phyloP scores from a whole-genome alignment of 306 rosid species.

The Cicer yamashitae region DNA sequence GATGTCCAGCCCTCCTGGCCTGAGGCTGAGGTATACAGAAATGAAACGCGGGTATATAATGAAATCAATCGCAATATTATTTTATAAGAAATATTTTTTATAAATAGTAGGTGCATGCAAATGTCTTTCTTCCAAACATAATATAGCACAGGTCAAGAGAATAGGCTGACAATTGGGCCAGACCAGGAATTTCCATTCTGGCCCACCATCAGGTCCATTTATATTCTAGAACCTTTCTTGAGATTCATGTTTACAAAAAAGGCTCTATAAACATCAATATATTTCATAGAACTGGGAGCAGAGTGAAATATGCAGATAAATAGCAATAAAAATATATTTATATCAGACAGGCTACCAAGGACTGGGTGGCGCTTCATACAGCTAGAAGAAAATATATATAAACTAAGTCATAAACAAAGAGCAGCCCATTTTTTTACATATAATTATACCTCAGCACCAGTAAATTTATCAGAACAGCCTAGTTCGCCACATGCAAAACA shows the following conservation, averaged over 20 bases:
- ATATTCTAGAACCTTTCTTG: not conserved
- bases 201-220: not conserved
- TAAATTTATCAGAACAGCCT: conserved; percentile 78
- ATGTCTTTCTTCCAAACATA: conserved; percentile 17
- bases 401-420: conserved; percentile 32
- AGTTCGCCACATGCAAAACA: conserved; percentile 86
- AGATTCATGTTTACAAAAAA: conserved; percentile 1
- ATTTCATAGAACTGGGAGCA: not conserved
- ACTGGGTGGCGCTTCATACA: conserved; percentile 14
- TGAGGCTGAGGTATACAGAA: conserved; percentile 3
- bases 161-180: not conserved
- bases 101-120: not conserved
- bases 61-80: not conserved
- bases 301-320: not conserved
- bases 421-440: conserved; percentile 1
- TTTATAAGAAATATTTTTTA: not conserved
- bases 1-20: not conserved
- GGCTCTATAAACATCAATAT: not conserved
- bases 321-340: not conserved
- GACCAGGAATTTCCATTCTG: not conserved
- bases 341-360: conserved; percentile 24
- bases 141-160: not conserved
- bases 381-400: conserved; percentile 15
- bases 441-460: conserved; percentile 77
- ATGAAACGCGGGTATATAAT: not conserved